A percentile compares a stretch with the other conserved stretches of the same genome.
These are phyloP conservation scores for Neotropicomus parvogracilis DNA, from an alignment of 1,284 basidiomycete genomes.

Conservation along the genomic window DNA sequence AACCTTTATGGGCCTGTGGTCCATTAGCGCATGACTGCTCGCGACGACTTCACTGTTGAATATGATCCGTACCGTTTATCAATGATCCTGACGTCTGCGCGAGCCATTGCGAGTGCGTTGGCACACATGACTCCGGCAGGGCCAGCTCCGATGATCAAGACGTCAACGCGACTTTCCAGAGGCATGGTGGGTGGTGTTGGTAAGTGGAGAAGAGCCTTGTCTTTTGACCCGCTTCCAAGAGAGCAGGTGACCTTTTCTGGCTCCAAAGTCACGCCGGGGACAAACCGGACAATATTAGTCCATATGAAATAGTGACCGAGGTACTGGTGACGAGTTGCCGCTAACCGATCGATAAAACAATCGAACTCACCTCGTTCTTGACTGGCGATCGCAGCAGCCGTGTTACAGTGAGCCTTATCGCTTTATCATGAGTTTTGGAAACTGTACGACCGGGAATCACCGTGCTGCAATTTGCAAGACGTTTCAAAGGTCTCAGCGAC, in stretches of 20 bases:
- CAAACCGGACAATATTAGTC: too few species aligned
- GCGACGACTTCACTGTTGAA: not conserved
- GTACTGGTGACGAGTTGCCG: too few species aligned
- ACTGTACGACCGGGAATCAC: too few species aligned
- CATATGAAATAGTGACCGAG: too few species aligned
- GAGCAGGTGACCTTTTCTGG: not conserved
- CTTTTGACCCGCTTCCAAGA: not conserved
- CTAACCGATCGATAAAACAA: too few species aligned
- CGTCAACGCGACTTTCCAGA: conserved; percentile 41
- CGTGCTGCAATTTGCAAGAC: too few species aligned
- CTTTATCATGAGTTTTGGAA: too few species aligned
- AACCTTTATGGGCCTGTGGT: not conserved
- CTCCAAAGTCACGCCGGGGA: too few species aligned
- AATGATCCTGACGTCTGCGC: not conserved
- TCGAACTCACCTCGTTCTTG: too few species aligned
- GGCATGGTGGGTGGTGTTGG: conserved; percentile 3
- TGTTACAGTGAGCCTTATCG: too few species aligned
- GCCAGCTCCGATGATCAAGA: conserved; percentile 6
- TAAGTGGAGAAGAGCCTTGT: not conserved
- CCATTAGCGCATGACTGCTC: not conserved
- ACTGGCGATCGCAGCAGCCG: too few species aligned
- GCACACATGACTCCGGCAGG: conserved; percentile 6
- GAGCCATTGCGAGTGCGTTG: conserved; percentile 2
- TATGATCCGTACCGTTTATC: conserved; percentile 1
- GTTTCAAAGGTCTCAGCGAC: too few species aligned